phyloP scores from a whole-genome alignment of 176 grass and related monocot species.

The Coix lacrymajobi region DNA sequence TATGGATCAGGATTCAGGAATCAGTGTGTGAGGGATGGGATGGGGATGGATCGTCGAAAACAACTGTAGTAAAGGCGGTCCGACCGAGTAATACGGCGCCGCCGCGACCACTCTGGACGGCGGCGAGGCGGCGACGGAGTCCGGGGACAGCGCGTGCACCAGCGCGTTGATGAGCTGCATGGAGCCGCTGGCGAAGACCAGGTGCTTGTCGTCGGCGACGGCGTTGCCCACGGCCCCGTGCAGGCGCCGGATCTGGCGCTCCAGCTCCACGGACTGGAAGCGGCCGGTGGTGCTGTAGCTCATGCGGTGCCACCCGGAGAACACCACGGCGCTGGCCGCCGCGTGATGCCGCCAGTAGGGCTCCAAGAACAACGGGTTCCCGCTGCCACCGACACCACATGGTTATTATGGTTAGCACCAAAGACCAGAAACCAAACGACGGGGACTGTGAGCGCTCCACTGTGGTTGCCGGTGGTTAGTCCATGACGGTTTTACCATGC shows the following conservation, averaged over 20 bases:
- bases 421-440: background rate
- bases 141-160: conserved; percentile 56
- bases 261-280: conserved; percentile 60
- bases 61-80: too few species aligned
- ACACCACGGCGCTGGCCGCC: conserved; percentile 42
- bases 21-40: too few species aligned
- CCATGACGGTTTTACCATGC: too few species aligned
- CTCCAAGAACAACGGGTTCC: conserved; percentile 74
- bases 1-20: too few species aligned
- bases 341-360: conserved; percentile 77
- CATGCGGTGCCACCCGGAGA: conserved; percentile 81
- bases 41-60: background rate
- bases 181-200: conserved; percentile 46
- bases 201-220: conserved; percentile 43
- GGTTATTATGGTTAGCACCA: background rate
- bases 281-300: conserved; percentile 20
- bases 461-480: too few species aligned
- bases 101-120: conserved; percentile 53
- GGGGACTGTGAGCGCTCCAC: too few species aligned
- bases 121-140: conserved; percentile 1
- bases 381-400: conserved; percentile 15
- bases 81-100: conserved; percentile 47
- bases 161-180: conserved; percentile 62
- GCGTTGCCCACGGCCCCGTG: conserved; percentile 59
- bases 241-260: conserved; percentile 45